Percentiles rank a stretch among this genome's conserved stretches.
Conservation (phyloP, 139 green algal genomes). For the Chlorella vulgaris region DNA sequence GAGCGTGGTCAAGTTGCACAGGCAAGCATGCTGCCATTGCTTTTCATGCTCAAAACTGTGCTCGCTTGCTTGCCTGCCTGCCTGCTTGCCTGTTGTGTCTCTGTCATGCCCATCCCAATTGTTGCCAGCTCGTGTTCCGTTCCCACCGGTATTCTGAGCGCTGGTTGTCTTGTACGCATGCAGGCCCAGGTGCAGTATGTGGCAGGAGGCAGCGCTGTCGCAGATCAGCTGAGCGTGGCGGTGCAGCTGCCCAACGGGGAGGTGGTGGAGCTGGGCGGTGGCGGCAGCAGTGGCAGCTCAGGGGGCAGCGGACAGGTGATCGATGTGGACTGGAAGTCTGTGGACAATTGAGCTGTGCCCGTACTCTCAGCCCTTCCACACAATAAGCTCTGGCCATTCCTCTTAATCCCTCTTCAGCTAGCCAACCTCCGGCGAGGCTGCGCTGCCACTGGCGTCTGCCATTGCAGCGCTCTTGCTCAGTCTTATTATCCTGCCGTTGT, state of each 20-base stretch:
- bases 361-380: neutral
- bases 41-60: no score
- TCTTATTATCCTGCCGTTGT: no score
- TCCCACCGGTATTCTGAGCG: no score
- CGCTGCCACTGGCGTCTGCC: no score
- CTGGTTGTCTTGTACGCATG: no score
- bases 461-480: no score
- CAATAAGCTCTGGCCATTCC: no score
- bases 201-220: neutral
- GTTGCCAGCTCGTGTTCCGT: neutral
- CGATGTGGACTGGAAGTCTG: constrained; percentile 25
- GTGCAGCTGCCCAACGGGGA: constrained; percentile 27
- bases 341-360: constrained; percentile 4
- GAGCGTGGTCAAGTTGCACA: neutral
- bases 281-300: neutral
- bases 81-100: no score
- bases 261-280: constrained; percentile 19
- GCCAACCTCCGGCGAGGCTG: no score
- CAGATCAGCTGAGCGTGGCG: neutral
- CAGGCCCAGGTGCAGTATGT: constrained; percentile 28
- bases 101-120: no score
- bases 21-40: neutral
- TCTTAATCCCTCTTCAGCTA: no score
- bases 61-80: no score
- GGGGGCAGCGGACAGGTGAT: constrained; percentile 11